Evolutionary conservation across 2,329 filamentous ascomycete species (phyloP).

Genomic region (Phialophora chinensis): DNA sequence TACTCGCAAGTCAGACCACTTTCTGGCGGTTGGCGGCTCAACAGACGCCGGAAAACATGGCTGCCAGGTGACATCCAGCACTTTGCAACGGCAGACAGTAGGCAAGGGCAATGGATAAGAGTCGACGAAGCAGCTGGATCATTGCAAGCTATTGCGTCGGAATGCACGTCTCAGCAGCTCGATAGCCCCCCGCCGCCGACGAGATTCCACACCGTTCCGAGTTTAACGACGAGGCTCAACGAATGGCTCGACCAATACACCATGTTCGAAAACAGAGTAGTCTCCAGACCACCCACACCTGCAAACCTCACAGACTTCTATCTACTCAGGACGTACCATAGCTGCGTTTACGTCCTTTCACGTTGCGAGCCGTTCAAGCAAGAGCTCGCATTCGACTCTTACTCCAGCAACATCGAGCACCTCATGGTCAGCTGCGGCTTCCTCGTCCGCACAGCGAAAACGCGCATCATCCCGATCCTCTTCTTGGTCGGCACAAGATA

Average conservation of each 20-base stretch:
- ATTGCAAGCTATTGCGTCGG: constrained; percentile 16
- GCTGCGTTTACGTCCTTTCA: constrained; percentile 26
- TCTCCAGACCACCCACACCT: neutral
- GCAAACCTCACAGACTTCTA: constrained; percentile 10
- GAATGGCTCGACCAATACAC: constrained; percentile 24
- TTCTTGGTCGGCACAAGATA: constrained; percentile 34
- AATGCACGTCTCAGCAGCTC: constrained; percentile 13
- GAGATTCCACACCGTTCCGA: constrained; percentile 28
- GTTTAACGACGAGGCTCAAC: constrained; percentile 26
- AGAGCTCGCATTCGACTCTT: constrained; percentile 27
- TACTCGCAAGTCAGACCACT: constrained; percentile 14
- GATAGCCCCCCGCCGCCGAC: constrained; percentile 13
- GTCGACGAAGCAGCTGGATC: constrained; percentile 15
- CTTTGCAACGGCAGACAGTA: neutral
- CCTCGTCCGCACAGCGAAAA: constrained; percentile 7
- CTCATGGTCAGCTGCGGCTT: constrained; percentile 17
- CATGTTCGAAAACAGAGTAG: constrained; percentile 11
- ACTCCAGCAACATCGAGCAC: constrained; percentile 23
- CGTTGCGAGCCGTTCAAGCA: constrained; percentile 30
- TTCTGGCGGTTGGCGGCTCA: neutral
- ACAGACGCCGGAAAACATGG: neutral
- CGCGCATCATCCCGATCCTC: constrained; percentile 24
- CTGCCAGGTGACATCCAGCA: constrained; percentile 15
- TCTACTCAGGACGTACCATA: constrained; percentile 25
- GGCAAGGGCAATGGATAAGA: neutral